Percentiles rank a stretch among this genome's conserved stretches.
Conservation (phyloP, 805 yeast genomes). For the Candida schatavii region DNA sequence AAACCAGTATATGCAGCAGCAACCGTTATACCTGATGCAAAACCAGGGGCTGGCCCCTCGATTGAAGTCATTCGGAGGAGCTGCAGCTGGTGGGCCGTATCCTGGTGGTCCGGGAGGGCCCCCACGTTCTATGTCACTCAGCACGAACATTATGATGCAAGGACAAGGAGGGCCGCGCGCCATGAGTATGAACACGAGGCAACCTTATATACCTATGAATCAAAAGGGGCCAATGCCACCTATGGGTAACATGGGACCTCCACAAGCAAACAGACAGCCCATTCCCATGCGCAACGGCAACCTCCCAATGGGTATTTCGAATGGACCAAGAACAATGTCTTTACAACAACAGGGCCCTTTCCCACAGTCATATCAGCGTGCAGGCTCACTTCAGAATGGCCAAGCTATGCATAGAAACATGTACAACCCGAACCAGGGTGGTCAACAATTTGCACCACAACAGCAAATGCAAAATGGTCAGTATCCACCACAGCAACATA, state of each 20-base stretch:
- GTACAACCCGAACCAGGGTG: constrained; percentile 2
- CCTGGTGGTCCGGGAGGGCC: background rate
- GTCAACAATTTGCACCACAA: constrained; percentile 1
- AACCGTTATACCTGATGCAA: constrained; percentile 1
- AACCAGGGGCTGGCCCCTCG: background rate
- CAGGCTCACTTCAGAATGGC: constrained; percentile 14
- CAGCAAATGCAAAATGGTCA: constrained; percentile 11
- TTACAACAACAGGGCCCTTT: constrained; percentile 8
- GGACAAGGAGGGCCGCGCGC: constrained; percentile 1
- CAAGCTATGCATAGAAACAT: constrained; percentile 2
- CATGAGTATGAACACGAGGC: constrained; percentile 1
- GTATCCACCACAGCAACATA: constrained; percentile 6
- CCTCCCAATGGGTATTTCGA: constrained; percentile 11
- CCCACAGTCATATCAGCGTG: constrained; percentile 4
- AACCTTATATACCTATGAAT: background rate
- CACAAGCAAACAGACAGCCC: background rate
- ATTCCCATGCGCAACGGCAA: constrained; percentile 1
- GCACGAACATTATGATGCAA: constrained; percentile 2
- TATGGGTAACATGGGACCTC: constrained; percentile 1
- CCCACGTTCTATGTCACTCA: constrained; percentile 4
- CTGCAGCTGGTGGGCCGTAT: background rate
- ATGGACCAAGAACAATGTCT: constrained; percentile 20
- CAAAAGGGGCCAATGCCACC: background rate
- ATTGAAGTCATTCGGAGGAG: constrained; percentile 2
- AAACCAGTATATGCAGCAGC: background rate